These are phyloP conservation scores for Metarhizium album DNA, from an alignment of 2,329 filamentous ascomycete species.

Conservation along the genomic window DNA sequence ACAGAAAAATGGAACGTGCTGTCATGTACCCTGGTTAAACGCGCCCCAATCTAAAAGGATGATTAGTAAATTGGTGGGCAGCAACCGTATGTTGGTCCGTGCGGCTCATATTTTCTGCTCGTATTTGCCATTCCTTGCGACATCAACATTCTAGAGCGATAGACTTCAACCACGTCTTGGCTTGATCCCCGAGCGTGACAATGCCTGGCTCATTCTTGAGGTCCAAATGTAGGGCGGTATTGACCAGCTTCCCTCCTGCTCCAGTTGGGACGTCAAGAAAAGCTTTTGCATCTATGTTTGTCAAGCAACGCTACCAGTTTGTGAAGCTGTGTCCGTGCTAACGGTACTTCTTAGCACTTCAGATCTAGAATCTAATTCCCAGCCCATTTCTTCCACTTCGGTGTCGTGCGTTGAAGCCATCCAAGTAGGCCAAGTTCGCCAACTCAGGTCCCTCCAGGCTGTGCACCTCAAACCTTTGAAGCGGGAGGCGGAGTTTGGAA, in stretches of 20 bases:
- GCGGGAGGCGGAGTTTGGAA: slow-evolving; percentile 59
- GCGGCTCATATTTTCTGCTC: not conserved
- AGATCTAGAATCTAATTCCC: not conserved
- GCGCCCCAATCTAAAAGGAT: too few species aligned
- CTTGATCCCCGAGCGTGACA: not conserved
- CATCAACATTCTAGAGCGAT: not conserved
- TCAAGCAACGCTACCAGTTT: not conserved
- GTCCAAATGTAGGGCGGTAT: not conserved
- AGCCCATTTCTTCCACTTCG: not conserved
- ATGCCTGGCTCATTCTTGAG: not conserved
- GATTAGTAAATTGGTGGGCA: too few species aligned
- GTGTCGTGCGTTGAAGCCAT: not conserved
- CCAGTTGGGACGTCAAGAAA: not conserved
- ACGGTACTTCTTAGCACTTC: not conserved
- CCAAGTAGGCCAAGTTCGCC: slow-evolving; percentile 29
- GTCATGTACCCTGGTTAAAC: too few species aligned
- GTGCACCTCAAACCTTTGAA: slow-evolving; percentile 78
- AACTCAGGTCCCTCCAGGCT: slow-evolving; percentile 73
- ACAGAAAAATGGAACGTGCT: too few species aligned
- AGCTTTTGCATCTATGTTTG: not conserved
- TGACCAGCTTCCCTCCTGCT: not conserved
- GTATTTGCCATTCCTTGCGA: not conserved
- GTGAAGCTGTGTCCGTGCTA: not conserved
- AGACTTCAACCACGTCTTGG: not conserved
- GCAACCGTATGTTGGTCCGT: too few species aligned